Base-by-base conservation (phyloP, 176 grass and related monocot species). In the Dactylis glomerata region DNA sequence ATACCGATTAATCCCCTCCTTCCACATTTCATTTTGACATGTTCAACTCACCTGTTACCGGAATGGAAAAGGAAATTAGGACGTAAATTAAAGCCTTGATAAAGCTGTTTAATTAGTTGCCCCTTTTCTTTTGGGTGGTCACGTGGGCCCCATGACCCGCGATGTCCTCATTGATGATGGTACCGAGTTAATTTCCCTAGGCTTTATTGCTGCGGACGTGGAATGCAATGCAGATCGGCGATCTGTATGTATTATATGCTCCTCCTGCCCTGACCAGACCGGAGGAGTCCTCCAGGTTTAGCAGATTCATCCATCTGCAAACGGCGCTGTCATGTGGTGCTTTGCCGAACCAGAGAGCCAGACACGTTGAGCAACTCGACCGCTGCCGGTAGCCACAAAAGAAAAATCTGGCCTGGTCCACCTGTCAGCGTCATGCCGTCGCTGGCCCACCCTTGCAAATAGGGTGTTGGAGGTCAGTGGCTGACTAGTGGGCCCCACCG, bases 131-230 rank as follows among this genome's bases (percentile, higher is more conserved):
- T 33, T 33, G 27, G 68, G 28, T 38, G 37, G 84, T 74, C 84
- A 87, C 84, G 69, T 75, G 85, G 89, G 89, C 5, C 68, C 89
- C 84, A 20, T 62, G 47, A 62, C 81, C 40, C 76, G 81, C 84
- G 89, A 84, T 84, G 84, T 44, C 84, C 84, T 79, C 75, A 75
- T 67, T 80, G 23, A 87, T 83, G 75, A 80, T 75, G 75, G 58
- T 69, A 38, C 84, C 72, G 14, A 55, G 77, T 86, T 83, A 32
- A 36, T 79, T 83, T 79, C 16, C 41, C 32, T 23, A 52, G 6
- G 66, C 84, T 86, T 83, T 73, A 83, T 74, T 77, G 45, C 51
- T 9, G 84, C 28, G 80, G 80, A 68, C 74, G 55, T 59, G 34
- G 73, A 40, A 64, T 72, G 73, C 73, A 78, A 62, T 41, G 49